Evolutionary conservation across 768 basidiomycete species (phyloP), one percentile per base, ranked within the genome.

Genomic region (Boletus rubroflammeus): DNA sequence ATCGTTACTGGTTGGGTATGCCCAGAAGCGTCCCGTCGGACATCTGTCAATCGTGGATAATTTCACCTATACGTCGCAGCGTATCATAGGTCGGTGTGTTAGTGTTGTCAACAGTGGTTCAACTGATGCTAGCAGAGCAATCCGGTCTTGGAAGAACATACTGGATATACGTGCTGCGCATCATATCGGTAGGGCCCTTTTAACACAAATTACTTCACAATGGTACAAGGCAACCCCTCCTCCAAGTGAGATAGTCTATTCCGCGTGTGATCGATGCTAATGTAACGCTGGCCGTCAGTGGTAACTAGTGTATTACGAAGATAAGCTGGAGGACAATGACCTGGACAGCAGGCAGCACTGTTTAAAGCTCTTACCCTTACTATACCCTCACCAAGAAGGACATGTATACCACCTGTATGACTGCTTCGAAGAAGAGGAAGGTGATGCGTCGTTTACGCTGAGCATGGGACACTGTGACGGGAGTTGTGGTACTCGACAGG

Each of bases 381-480:
- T 60, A 70, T 53, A 85, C 83, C 41, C 90, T 76, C 21, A 91
- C 87, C 48, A 98, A 71, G 56, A 90, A 79, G 29, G 82, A 80
- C 94, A 97, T 98, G 67, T 91, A 95, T 17, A 90, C 59, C 6
- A 92, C 74, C 74, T 98, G 95, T 21, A 78, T 74, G 36, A 89
- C 81, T 3, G 93, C 93, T 56, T 94, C 84, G 19, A 90, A 73
- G 68, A 98, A 90, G 47, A 98, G 75, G 74, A 98, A 97, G 34
- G 88, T 85, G 55, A 97, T 90, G 43, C 94, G 77, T 31, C 90
- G 76, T n/a, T 87, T 81, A 15, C 94, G 81, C 59, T 93, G 90
- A 0, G 87, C 81, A 47, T 88, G 85, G 34, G 85, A 86, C 19
- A 93, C 81, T 0, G 88, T 88, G 15, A 74, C 78, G 3, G 81